A percentile compares a stretch with the other conserved stretches of the same genome.
Evolutionary conservation across 768 basidiomycete species (phyloP).

Genomic region (Mycena epipterygia): DNA sequence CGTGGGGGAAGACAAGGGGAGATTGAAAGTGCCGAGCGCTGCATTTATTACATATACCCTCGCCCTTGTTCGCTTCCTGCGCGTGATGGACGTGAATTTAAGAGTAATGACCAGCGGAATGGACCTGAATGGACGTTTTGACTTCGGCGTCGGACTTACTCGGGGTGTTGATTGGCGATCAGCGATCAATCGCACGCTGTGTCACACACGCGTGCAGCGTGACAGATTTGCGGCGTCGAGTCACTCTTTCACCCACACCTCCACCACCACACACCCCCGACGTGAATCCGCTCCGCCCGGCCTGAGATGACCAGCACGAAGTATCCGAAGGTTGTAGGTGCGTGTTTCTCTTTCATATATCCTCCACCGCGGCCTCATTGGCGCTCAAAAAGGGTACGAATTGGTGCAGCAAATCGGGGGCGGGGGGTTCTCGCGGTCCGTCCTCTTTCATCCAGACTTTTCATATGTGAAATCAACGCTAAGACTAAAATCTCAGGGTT

Average conservation of each 20-base stretch:
- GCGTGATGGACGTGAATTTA: too few species aligned
- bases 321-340: conserved; percentile 59
- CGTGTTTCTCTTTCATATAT: conserved; percentile 23
- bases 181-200: background rate
- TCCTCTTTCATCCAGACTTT: conserved; percentile 25
- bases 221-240: background rate
- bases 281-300: background rate
- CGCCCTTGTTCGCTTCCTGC: too few species aligned
- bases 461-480: background rate
- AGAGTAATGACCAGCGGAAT: too few species aligned
- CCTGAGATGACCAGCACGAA: conserved; percentile 44
- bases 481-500: conserved; percentile 65
- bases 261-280: background rate
- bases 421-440: conserved; percentile 89
- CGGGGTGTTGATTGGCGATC: too few species aligned
- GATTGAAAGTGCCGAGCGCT: too few species aligned
- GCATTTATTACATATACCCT: too few species aligned
- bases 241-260: conserved; percentile 2
- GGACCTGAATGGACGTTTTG: too few species aligned
- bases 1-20: too few species aligned
- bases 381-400: conserved; percentile 71
- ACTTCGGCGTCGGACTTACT: too few species aligned
- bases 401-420: conserved; percentile 86
- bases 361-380: background rate
- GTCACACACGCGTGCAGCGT: background rate